Base-by-base conservation (phyloP, 2,329 filamentous ascomycete species). In the Juglanconis oblonga region DNA sequence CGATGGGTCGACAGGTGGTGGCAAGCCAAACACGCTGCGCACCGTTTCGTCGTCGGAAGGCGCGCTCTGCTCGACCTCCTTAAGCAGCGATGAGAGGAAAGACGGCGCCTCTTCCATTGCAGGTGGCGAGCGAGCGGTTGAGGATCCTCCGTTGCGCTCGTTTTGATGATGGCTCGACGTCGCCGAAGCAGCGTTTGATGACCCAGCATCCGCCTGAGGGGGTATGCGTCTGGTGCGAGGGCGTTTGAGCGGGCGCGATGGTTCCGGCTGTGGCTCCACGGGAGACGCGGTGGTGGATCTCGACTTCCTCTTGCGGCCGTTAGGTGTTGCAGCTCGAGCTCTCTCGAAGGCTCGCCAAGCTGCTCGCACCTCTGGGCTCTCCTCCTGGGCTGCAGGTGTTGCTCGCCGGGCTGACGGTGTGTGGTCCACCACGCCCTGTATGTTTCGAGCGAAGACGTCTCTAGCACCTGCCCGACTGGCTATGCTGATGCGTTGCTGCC, bases 341-440 rank as follows among this genome's bases (percentile, higher is more conserved):
- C 88, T 90, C 67, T 97, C 93, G 64, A 98, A 88, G 24, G 90
- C 92, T 64, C 92, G 91, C 95, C 94, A 97, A 4, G 94, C 92
- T 60, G 87, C 83, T 57, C 89, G 81, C 73, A 96, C 92, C 67
- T 97, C 92, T 47, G 87, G 78, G 7, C 89, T 90, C 73, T 96
- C 61, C 48, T 60, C 90, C 42, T 86, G 74, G 14, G 76, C 72
- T 0, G 76, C 85, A 47, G 86, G 82, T 38, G 83, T 83, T 32
- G 48, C 8, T 45, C 48, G 50, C 48, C 14, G 75, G 76, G 67
- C 69, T 71, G 52, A 59, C 62, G 73, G 77, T 69, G 70, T 76
- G 68, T 87, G 81, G 58, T 87, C 87, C 48, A 91, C 83, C 47
- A 77, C 74, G 5, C 75, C 74, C 3, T 81, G 78, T 17, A 86